A percentile compares a stretch with the other conserved stretches of the same genome.
Evolutionary conservation across 441 rosid species (phyloP).

Genomic region (Adansonia rubrostipa): DNA sequence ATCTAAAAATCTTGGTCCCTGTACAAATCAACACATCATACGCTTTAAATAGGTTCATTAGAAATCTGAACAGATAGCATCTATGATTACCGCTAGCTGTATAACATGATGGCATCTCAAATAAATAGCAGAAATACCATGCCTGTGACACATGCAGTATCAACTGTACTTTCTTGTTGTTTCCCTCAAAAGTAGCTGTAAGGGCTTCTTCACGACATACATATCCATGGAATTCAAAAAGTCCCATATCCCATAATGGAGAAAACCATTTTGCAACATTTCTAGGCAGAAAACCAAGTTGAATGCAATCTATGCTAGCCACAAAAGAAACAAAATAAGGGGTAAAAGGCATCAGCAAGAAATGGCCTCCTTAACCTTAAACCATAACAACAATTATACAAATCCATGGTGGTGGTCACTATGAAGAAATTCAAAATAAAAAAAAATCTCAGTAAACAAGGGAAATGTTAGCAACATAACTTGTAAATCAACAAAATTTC

Average conservation of each 20-base stretch:
- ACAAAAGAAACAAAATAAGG: constrained; percentile 15
- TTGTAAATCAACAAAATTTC: neutral
- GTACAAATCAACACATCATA: constrained; percentile 37
- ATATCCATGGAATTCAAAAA: constrained; percentile 74
- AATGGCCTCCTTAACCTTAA: neutral
- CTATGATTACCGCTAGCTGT: constrained; percentile 21
- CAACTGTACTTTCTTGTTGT: constrained; percentile 69
- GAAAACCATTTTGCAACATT: constrained; percentile 87
- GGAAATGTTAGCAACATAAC: neutral
- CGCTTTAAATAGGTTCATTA: constrained; percentile 25
- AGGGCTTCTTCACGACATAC: constrained; percentile 76
- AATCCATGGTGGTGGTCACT: constrained; percentile 1
- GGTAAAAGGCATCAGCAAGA: constrained; percentile 9
- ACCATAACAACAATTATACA: constrained; percentile 2
- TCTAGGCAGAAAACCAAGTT: constrained; percentile 87
- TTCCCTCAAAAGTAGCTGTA: constrained; percentile 71
- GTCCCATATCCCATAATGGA: constrained; percentile 85
- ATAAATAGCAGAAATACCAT: constrained; percentile 41
- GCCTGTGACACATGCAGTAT: constrained; percentile 70
- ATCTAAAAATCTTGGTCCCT: constrained; percentile 70
- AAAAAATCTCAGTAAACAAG: constrained; percentile 8
- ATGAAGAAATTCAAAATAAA: neutral
- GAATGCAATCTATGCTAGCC: constrained; percentile 60
- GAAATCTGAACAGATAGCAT: constrained; percentile 21
- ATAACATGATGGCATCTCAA: constrained; percentile 23